A percentile compares a stretch with the other conserved stretches of the same genome.
These are phyloP conservation scores for Atalantia buxifolia DNA, from an alignment of 345 rosid species.

Conservation along the genomic window DNA sequence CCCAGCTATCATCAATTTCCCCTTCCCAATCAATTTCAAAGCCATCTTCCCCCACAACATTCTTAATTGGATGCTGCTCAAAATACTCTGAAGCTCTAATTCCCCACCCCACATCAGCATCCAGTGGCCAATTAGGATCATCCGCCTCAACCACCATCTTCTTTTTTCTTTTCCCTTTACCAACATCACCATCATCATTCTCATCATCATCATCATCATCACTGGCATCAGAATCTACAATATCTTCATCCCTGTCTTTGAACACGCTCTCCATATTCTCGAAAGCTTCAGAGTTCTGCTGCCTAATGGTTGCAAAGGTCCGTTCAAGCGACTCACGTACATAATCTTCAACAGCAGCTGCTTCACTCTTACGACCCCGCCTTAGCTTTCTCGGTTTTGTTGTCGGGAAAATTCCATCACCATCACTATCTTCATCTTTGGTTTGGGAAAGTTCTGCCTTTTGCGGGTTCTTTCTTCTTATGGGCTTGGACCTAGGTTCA, in stretches of 20 bases:
- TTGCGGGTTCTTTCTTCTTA: slow-evolving; percentile 9
- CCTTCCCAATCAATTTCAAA: slow-evolving; percentile 87
- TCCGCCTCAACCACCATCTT: slow-evolving; percentile 83
- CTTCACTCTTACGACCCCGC: slow-evolving; percentile 80
- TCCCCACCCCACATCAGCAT: slow-evolving; percentile 97
- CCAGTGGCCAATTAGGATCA: slow-evolving; percentile 79
- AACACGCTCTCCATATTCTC: slow-evolving; percentile 46
- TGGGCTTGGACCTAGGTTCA: slow-evolving; percentile 26
- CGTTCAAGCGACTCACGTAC: slow-evolving; percentile 60
- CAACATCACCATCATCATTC: slow-evolving; percentile 19
- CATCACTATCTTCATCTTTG: slow-evolving; percentile 19
- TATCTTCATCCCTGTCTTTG: slow-evolving; percentile 39
- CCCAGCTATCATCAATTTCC: slow-evolving; percentile 80
- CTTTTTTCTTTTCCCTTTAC: slow-evolving; percentile 19
- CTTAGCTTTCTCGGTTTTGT: slow-evolving; percentile 54
- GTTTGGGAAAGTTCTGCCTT: slow-evolving; percentile 19
- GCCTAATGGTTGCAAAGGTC: slow-evolving; percentile 63
- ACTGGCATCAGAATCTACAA: slow-evolving; percentile 25
- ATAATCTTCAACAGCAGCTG: slow-evolving; percentile 78
- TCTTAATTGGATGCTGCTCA: slow-evolving; percentile 74
- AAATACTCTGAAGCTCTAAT: slow-evolving; percentile 86
- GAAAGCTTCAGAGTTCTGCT: slow-evolving; percentile 48
- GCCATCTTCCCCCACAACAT: slow-evolving; percentile 83
- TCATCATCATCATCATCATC: slow-evolving; percentile 21
- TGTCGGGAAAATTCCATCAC: slow-evolving; percentile 30